These are phyloP conservation scores for Trematosphaeria pertusa DNA, from an alignment of 2,329 filamentous ascomycete species.

Conservation along the genomic window DNA sequence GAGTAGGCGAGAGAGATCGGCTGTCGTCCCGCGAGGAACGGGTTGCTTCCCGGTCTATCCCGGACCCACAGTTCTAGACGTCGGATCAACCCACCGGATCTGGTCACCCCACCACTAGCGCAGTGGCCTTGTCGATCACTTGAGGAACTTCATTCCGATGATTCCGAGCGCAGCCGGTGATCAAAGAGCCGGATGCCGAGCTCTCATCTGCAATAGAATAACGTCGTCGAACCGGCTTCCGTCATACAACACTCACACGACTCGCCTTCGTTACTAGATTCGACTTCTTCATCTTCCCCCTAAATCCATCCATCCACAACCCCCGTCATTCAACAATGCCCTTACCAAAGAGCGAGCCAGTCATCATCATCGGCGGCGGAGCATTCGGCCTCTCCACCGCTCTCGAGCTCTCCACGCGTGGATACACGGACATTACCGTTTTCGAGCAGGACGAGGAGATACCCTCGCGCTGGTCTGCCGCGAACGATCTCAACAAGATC, in stretches of 20 bases:
- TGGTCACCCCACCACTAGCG: conserved; percentile 10
- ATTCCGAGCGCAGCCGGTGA: too few species aligned
- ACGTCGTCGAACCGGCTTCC: too few species aligned
- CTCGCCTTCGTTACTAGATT: neutral
- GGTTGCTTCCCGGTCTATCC: too few species aligned
- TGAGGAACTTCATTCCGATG: conserved; percentile 2
- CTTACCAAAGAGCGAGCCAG: conserved; percentile 28
- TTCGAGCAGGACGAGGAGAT: conserved; percentile 46
- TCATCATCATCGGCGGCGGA: conserved; percentile 39
- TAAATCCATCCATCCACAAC: neutral
- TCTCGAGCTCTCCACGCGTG: conserved; percentile 36
- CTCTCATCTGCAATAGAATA: too few species aligned
- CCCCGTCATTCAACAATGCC: conserved; percentile 22
- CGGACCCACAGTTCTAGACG: neutral
- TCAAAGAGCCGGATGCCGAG: too few species aligned
- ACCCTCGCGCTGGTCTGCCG: conserved; percentile 61
- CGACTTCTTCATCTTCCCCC: neutral
- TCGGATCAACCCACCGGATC: too few species aligned
- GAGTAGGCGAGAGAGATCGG: too few species aligned
- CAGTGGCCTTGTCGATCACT: neutral
- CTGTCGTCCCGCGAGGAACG: too few species aligned
- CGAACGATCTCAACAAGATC: conserved; percentile 68
- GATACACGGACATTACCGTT: conserved; percentile 38
- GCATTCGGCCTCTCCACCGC: conserved; percentile 42
- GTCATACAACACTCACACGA: too few species aligned